A percentile compares a stretch with the other conserved stretches of the same genome.
These are phyloP conservation scores for Lipomyces starkeyi DNA, from an alignment of 805 yeast genomes.

Conservation along the genomic window DNA sequence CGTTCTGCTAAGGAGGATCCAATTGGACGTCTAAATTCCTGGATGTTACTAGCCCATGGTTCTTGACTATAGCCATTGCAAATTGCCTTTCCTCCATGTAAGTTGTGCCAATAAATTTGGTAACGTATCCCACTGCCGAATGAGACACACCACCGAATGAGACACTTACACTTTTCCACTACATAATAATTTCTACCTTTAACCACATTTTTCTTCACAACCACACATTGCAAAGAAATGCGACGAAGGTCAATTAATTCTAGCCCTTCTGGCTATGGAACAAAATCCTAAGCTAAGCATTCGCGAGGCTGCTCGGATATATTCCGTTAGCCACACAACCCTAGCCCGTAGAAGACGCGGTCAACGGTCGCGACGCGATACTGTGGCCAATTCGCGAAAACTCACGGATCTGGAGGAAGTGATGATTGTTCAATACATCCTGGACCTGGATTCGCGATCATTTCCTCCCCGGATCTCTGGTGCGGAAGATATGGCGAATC, in stretches of 20 bases:
- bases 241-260: not conserved
- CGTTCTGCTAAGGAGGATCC: too few species aligned
- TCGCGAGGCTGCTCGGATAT: not conserved
- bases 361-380: not conserved
- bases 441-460: constrained; percentile 11
- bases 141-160: not conserved
- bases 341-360: not conserved
- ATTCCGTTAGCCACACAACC: not conserved
- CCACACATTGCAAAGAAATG: not conserved
- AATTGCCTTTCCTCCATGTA: too few species aligned
- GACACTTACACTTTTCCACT: not conserved
- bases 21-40: too few species aligned
- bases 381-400: not conserved
- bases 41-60: too few species aligned
- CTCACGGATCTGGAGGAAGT: not conserved
- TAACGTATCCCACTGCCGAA: not conserved
- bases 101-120: too few species aligned
- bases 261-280: not conserved
- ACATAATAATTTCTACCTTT: not conserved
- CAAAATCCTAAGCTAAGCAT: constrained; percentile 1
- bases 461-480: constrained; percentile 9
- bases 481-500: constrained; percentile 12
- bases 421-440: not conserved
- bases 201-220: not conserved
- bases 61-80: too few species aligned